phyloP scores from a whole-genome alignment of 73 alveolate species.

The Paramecium sexaurelia region DNA sequence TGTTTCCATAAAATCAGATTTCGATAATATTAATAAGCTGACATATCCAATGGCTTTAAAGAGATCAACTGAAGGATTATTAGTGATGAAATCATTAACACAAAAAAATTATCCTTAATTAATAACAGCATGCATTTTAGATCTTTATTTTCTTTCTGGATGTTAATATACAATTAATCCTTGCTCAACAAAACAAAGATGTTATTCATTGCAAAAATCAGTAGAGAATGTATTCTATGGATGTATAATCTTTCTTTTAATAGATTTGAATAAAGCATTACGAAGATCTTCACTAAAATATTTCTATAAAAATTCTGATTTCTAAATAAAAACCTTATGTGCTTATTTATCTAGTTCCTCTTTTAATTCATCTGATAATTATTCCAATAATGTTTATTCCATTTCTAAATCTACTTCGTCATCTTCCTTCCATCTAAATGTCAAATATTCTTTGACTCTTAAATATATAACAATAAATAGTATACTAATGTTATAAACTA shows the following conservation, averaged over 20 bases:
- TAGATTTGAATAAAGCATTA: not conserved
- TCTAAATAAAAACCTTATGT: not conserved
- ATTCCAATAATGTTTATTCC: constrained; percentile 1
- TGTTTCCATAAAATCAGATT: constrained; percentile 19
- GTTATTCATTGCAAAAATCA: not conserved
- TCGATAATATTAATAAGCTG: constrained; percentile 11
- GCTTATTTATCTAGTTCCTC: constrained; percentile 22
- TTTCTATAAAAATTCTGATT: constrained; percentile 15
- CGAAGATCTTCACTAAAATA: constrained; percentile 28
- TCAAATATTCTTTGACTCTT: constrained; percentile 48
- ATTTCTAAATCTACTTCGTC: constrained; percentile 41
- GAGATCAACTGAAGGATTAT: not conserved
- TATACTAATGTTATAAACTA: constrained; percentile 8
- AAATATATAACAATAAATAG: not conserved
- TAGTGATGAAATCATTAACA: constrained; percentile 5
- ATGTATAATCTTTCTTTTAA: constrained; percentile 4
- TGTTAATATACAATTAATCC: constrained; percentile 5
- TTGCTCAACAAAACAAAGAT: constrained; percentile 33
- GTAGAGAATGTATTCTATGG: not conserved
- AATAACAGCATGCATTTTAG: not conserved
- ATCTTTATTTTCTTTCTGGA: constrained; percentile 23
- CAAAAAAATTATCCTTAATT: constrained; percentile 24
- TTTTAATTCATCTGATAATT: constrained; percentile 50
- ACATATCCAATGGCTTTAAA: constrained; percentile 42
- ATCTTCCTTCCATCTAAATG: constrained; percentile 56